A percentile compares a stretch with the other conserved stretches of the same genome.
Conservation (phyloP, 176 grass and related monocot species). For the Alloteropsis semialata region DNA sequence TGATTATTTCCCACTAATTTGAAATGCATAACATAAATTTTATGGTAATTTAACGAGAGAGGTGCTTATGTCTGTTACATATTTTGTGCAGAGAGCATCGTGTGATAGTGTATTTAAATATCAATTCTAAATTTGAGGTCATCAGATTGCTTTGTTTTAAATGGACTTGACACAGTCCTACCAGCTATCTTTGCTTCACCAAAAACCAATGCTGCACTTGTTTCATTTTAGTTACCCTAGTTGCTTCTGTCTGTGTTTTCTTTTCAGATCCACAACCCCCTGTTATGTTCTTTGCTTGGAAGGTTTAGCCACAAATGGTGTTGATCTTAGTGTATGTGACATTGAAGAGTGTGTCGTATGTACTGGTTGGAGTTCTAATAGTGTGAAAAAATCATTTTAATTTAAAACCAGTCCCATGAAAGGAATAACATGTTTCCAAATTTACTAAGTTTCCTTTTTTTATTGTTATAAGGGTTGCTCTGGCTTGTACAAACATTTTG, state of each 20-base stretch:
- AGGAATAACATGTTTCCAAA: neutral
- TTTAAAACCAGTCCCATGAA: neutral
- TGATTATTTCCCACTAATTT: slow-evolving; percentile 4
- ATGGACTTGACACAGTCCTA: neutral
- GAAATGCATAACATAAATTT: neutral
- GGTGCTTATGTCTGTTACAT: neutral
- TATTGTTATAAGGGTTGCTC: neutral
- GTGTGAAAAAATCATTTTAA: neutral
- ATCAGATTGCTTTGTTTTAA: neutral
- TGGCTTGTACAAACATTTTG: slow-evolving; percentile 15
- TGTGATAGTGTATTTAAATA: slow-evolving; percentile 4
- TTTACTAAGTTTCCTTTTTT: neutral
- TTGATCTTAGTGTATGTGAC: neutral
- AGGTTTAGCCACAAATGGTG: neutral
- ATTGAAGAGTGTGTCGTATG: neutral
- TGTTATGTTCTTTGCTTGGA: neutral
- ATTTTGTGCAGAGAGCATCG: slow-evolving; percentile 16
- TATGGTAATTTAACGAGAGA: neutral
- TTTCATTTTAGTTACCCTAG: neutral
- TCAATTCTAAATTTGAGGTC: neutral
- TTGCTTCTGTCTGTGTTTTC: neutral
- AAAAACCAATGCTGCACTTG: neutral
- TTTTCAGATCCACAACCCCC: neutral
- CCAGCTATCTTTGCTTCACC: neutral
- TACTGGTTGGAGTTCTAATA: neutral